Evolutionary conservation across 2,329 filamentous ascomycete genomes (phyloP).

Genomic region (Fusarium sp.): DNA sequence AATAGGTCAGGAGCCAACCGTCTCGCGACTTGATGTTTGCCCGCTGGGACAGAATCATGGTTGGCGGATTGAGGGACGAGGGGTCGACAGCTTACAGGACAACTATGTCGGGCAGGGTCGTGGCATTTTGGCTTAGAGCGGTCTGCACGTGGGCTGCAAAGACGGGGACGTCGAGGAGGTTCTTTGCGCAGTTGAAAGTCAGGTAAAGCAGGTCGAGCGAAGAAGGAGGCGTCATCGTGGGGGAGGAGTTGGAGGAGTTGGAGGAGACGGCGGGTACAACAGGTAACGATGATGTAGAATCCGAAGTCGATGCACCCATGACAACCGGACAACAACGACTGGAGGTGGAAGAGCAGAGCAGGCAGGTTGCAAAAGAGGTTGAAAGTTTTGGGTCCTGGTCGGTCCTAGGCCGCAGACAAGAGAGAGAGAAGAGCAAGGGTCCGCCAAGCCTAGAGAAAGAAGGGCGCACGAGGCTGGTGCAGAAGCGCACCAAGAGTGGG

Average conservation of each 20-base stretch:
- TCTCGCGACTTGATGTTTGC: slow-evolving; percentile 18
- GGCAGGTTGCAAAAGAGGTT: background rate
- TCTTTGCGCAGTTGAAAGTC: slow-evolving; percentile 90
- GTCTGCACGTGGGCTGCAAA: slow-evolving; percentile 79
- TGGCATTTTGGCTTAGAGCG: slow-evolving; percentile 64
- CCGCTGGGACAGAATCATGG: slow-evolving; percentile 15
- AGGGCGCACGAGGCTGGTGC: slow-evolving; percentile 23
- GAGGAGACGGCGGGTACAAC: slow-evolving; percentile 3
- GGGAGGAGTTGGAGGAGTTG: slow-evolving; percentile 16
- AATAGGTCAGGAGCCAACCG: background rate
- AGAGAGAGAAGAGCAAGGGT: slow-evolving; percentile 20
- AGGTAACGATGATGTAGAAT: slow-evolving; percentile 9
- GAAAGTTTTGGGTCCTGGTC: background rate
- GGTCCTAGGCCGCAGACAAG: background rate
- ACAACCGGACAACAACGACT: background rate
- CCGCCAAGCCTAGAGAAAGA: slow-evolving; percentile 16
- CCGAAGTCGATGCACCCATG: slow-evolving; percentile 19
- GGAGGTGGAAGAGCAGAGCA: slow-evolving; percentile 3
- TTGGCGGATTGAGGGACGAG: slow-evolving; percentile 15
- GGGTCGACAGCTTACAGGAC: slow-evolving; percentile 63
- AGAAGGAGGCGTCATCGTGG: slow-evolving; percentile 55
- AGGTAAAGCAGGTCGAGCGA: slow-evolving; percentile 80
- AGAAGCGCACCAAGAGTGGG: slow-evolving; percentile 14
- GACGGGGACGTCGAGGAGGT: slow-evolving; percentile 73
- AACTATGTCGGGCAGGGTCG: slow-evolving; percentile 64